phyloP scores from a whole-genome alignment of 2,329 filamentous ascomycete genomes.

The Aspergillus thermomutatus region DNA sequence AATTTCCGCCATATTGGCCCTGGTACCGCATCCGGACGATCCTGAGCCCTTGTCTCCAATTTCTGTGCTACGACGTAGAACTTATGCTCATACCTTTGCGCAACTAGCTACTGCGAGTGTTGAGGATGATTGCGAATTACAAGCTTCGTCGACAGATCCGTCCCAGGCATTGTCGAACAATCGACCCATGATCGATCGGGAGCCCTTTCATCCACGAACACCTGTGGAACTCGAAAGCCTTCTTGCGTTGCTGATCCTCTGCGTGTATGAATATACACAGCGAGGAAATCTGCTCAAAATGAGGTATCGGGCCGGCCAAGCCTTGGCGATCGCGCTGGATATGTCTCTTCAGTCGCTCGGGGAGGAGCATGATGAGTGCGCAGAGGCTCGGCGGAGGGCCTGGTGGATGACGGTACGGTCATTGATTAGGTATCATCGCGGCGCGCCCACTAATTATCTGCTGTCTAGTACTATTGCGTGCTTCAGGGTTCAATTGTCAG shows the following conservation, averaged over 20 bases:
- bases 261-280: slow-evolving; percentile 45
- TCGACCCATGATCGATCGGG: slow-evolving; percentile 29
- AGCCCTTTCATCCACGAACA: slow-evolving; percentile 36
- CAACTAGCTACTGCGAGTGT: slow-evolving; percentile 38
- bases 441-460: background rate
- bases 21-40: slow-evolving; percentile 42
- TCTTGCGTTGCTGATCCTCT: slow-evolving; percentile 41
- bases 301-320: slow-evolving; percentile 44
- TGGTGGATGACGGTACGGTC: slow-evolving; percentile 48
- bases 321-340: slow-evolving; percentile 42
- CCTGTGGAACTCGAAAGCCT: slow-evolving; percentile 43
- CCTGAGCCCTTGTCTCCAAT: slow-evolving; percentile 32
- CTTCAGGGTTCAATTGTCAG: slow-evolving; percentile 45
- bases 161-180: slow-evolving; percentile 37
- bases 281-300: slow-evolving; percentile 46
- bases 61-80: slow-evolving; percentile 36
- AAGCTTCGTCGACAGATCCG: slow-evolving; percentile 38
- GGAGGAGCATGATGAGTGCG: slow-evolving; percentile 32
- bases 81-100: slow-evolving; percentile 40
- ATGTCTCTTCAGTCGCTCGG: slow-evolving; percentile 39
- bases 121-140: slow-evolving; percentile 43
- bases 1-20: slow-evolving; percentile 41
- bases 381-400: slow-evolving; percentile 42
- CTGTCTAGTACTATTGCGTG: slow-evolving; percentile 41
- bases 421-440: background rate